Conservation (phyloP, 257 asterid genomes). For the Linaria vulgaris region DNA sequence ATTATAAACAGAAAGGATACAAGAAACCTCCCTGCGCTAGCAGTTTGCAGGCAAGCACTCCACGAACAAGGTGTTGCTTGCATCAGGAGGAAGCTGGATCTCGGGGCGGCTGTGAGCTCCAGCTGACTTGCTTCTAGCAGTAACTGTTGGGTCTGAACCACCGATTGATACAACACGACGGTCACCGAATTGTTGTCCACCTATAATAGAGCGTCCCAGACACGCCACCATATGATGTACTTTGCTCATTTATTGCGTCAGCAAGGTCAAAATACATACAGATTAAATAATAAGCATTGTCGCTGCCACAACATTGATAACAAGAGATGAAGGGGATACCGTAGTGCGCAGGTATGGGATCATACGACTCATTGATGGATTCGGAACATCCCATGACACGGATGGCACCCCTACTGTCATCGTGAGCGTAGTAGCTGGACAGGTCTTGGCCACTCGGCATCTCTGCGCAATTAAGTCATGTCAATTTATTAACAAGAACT, state of each 20-base stretch:
- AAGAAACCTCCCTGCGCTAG: conserved; percentile 80
- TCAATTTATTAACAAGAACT: conserved; percentile 2
- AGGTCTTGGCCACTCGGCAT: conserved; percentile 56
- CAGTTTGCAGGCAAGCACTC: conserved; percentile 60
- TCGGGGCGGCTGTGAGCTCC: conserved; percentile 52
- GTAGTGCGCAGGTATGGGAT: conserved; percentile 68
- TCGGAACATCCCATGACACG: conserved; percentile 58
- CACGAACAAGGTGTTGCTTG: conserved; percentile 67
- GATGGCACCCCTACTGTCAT: conserved; percentile 48
- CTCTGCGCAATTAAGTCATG: conserved; percentile 40
- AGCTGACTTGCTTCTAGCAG: conserved; percentile 44
- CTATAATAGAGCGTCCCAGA: conserved; percentile 52
- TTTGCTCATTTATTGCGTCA: conserved; percentile 44
- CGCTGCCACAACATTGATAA: conserved; percentile 10
- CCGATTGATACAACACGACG: conserved; percentile 50
- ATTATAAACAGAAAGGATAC: conserved; percentile 69
- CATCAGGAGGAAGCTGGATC: conserved; percentile 79
- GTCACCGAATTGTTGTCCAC: conserved; percentile 53
- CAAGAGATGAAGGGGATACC: conserved; percentile 35
- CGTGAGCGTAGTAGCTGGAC: conserved; percentile 40
- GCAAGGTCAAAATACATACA: conserved; percentile 5
- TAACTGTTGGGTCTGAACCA: conserved; percentile 41
- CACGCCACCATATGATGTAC: conserved; percentile 48
- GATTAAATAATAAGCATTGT: neutral
- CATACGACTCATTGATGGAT: conserved; percentile 78